Conservation (phyloP, 169 alveolate species). For the Cryptosporidium felis region DNA sequence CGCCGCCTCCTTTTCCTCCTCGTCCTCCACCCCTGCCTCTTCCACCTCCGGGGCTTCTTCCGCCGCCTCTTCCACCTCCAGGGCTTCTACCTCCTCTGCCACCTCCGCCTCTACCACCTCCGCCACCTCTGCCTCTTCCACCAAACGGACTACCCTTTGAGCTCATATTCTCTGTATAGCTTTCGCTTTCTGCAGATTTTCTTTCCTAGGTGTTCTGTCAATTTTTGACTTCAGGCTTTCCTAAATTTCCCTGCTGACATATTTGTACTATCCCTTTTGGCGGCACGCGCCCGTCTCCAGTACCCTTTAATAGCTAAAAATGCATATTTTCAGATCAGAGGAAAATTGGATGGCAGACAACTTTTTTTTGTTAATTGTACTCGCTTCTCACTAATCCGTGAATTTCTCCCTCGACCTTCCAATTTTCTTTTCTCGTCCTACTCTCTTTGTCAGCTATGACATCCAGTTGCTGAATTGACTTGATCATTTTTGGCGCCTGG, state of each 20-base stretch:
- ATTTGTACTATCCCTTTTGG: conserved; percentile 18
- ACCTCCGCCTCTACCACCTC: conserved; percentile 75
- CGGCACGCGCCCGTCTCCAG: conserved; percentile 71
- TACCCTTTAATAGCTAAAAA: not conserved
- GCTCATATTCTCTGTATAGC: not conserved
- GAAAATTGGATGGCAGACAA: no score
- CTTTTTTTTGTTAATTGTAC: no score
- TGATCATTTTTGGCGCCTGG: no score
- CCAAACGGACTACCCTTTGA: conserved; percentile 75
- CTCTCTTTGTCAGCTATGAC: no score
- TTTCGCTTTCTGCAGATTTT: no score
- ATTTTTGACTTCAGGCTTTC: conserved; percentile 62
- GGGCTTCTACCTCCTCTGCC: conserved; percentile 80
- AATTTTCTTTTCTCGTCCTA: not conserved
- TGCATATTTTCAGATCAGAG: no score
- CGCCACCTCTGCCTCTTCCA: conserved; percentile 78
- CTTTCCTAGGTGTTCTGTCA: conserved; percentile 55
- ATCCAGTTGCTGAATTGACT: no score
- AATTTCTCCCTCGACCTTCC: not conserved
- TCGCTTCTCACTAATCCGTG: not conserved
- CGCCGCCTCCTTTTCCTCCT: conserved; percentile 81
- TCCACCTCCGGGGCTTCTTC: conserved; percentile 77
- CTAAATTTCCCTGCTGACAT: not conserved
- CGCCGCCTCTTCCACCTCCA: conserved; percentile 83
- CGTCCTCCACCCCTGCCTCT: conserved; percentile 77